Base-by-base conservation (phyloP, 129 eudicot species). In the Gnaphalium uliginosum region DNA sequence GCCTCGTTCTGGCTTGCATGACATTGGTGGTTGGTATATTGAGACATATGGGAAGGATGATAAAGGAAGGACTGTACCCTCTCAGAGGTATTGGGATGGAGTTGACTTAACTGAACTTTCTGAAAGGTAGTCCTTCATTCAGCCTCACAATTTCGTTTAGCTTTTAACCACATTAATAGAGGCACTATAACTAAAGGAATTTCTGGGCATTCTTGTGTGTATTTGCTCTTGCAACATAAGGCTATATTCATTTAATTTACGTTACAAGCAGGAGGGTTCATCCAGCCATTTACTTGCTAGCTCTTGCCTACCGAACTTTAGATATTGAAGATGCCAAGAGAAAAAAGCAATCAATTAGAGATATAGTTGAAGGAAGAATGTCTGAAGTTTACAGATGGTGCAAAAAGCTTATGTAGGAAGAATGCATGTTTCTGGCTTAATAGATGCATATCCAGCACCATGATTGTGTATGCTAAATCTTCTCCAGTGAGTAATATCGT, bases 21-120 rank as follows among this genome's bases (percentile, higher is more conserved):
- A 94, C 77, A 85, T 91, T 77, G 98, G 98, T 23, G 96, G 97
- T 43, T 94, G 98, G 98, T 90, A 90, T 73, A 83, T 94, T 78
- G 98, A 94, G 91, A 94, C 98, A 73, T 94, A 81, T 72, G 97
- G 97, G 5, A 83, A 71, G 74, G 91, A 89, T 87, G 81, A 76
- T 75, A 90, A 89, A 79, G 93, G 89, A 18, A 83, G 81, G 65
- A 90, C 78, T 22, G 85, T 89, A 13, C 85, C 82, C 53, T 81
- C 85, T 63, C 93, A 76, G 82, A 89, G 98, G 79, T 84, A 78
- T 75, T 94, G 98, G 98, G 93, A 89, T 83, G 93, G 93, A 17
- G 50, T 86, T 58, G 92, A 91, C 81, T 64, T 87, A 21, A 66
- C 76, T 79, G 84, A 84, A 65, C 80, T 78, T 51, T 75, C 33